Evolutionary conservation across 2,329 filamentous ascomycete species (phyloP), one percentile per base, ranked within the genome.

Genomic region (Pyrenochaeta sp.): DNA sequence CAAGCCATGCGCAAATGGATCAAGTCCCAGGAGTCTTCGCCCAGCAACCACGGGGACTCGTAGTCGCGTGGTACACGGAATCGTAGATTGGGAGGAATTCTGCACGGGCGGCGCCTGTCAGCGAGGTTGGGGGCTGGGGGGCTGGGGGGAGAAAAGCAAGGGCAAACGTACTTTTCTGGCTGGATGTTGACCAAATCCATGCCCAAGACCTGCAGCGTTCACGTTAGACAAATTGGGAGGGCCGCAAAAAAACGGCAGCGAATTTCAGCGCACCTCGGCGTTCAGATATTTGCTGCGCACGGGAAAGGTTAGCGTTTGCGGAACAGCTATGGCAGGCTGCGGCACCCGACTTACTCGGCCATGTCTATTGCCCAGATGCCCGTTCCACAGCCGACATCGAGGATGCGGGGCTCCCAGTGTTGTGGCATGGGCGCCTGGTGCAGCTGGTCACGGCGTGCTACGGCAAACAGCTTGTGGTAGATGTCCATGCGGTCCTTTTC

Each of bases 341-440:
- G 53, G 61, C 55, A 57, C 43, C 52, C 48, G 66, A 78, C 86
- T 78, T 80, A 91, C 84, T 90, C 87, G 58, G 90, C 90, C 77
- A 97, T 89, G 63, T 94, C 90, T 65, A 96, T 90, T 35, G 90
- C 86, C 94, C 94, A 98, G 56, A 96, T 94, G 33, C 92, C 92
- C 1, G 92, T 96, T 17, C 93, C 94, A 59, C 90, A 93, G 36
- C 92, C 94, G 48, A 97, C 68, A 64, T 87, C 86, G 49, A 87
- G 78, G 56, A 87, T 83, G 55, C 83, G 80, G 51, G 78, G 77
- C 49, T 66, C 69, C 63, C 68, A 62, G 60, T 75, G 67, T 53
- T 75, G 60, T 55, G 74, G 66, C 44, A 81, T 70, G 32, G 80
- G 78, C 56, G 81, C 75, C 70, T 75, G 67, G 63, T 79, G 74